phyloP scores from a whole-genome alignment of 192 early-diverging fungal genomes.

The Backusella luteola region DNA sequence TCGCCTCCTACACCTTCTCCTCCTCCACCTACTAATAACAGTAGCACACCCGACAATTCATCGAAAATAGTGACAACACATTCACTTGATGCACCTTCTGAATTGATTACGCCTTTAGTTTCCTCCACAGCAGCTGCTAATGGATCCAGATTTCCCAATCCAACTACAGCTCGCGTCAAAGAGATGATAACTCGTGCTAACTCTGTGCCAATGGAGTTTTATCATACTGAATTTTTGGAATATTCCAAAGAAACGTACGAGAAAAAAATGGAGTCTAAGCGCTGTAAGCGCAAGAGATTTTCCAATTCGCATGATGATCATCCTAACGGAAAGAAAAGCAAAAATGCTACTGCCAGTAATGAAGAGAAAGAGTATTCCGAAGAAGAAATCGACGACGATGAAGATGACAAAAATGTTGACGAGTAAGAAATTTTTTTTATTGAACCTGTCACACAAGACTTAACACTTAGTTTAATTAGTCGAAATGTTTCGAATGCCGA shows the following conservation, averaged over 20 bases:
- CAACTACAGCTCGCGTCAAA: conserved; percentile 17
- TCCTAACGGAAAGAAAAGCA: not conserved
- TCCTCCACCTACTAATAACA: conserved; percentile 1
- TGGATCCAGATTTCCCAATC: not conserved
- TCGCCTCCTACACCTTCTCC: conserved; percentile 2
- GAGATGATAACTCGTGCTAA: conserved; percentile 21
- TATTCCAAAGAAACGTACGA: conserved; percentile 26
- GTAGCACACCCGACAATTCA: not conserved
- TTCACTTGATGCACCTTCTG: not conserved
- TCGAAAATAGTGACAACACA: not conserved
- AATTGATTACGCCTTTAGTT: not conserved
- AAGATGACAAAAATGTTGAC: conserved; percentile 11
- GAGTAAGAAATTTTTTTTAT: conserved; percentile 14
- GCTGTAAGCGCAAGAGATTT: conserved; percentile 31
- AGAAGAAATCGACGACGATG: conserved; percentile 7
- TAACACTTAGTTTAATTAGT: conserved; percentile 18
- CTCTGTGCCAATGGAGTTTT: conserved; percentile 24
- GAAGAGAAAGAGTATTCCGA: conserved; percentile 25
- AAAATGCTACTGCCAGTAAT: not conserved
- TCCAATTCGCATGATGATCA: conserved; percentile 2
- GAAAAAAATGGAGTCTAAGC: conserved; percentile 33
- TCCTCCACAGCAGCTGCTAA: not conserved
- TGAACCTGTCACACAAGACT: conserved; percentile 6
- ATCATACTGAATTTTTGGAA: conserved; percentile 24
- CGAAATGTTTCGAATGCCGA: conserved; percentile 33